phyloP scores from a whole-genome alignment of 2,329 filamentous ascomycete species.

The Coniochaeta ligniaria region DNA sequence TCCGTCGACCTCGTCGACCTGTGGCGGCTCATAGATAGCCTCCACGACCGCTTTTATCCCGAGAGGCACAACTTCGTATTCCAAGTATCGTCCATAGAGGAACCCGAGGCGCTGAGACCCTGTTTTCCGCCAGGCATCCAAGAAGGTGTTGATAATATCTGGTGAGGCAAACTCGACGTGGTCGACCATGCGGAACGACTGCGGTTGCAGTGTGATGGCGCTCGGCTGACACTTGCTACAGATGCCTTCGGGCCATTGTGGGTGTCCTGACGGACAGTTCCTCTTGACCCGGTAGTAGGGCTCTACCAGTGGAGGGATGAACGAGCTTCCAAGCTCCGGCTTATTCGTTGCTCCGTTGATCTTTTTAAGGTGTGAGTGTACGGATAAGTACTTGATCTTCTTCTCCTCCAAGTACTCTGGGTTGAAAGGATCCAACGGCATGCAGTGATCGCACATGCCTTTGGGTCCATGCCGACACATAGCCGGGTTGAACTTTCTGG shows the following conservation, averaged over 20 bases:
- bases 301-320: conserved; percentile 90
- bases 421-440: conserved; percentile 92
- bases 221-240: conserved; percentile 98
- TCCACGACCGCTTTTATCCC: conserved; percentile 94
- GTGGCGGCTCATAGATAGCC: conserved; percentile 93
- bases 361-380: conserved; percentile 90
- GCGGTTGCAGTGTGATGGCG: conserved; percentile 89
- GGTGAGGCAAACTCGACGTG: conserved; percentile 93
- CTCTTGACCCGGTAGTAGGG: conserved; percentile 85
- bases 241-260: conserved; percentile 90
- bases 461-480: conserved; percentile 96
- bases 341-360: conserved; percentile 96
- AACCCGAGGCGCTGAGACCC: conserved; percentile 82
- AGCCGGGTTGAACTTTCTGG: conserved; percentile 62
- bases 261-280: conserved; percentile 88
- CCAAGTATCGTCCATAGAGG: conserved; percentile 82
- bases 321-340: conserved; percentile 85
- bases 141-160: conserved; percentile 76
- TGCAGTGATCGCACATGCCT: conserved; percentile 99
- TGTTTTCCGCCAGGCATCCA: conserved; percentile 86
- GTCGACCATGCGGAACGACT: conserved; percentile 93
- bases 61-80: conserved; percentile 87
- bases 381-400: conserved; percentile 98
- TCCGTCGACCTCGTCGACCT: conserved; percentile 82
- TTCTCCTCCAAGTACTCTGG: conserved; percentile 83